Evolutionary conservation across 495 filamentous ascomycete species (phyloP), one percentile per base, ranked within the genome.

Genomic region (Penicillium steckii): DNA sequence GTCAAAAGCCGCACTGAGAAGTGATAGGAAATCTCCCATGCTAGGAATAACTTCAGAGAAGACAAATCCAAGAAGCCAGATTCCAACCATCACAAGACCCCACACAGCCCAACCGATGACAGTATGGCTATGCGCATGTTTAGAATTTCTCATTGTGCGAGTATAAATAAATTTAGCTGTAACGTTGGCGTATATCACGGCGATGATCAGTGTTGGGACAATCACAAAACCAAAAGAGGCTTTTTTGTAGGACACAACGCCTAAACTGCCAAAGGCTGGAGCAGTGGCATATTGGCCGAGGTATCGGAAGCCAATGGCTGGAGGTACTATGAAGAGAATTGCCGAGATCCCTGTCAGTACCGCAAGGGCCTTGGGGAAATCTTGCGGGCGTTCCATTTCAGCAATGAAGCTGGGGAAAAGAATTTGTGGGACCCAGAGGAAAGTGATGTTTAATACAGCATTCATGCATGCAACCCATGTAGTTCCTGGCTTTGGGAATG

Each of bases 381-480:
- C 77, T 38, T 80, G 73, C 1, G 81, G 81, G 19, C 62, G 61
- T 51, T 78, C 71, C 80, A 84, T 83, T 58, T 84, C 81, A 3
- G 80, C 71, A 48, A 84, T 80, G 50, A 84, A 71, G 29, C 74
- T 76, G 21, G 80, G 80, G 59, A 84, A 83, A 59, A 81, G 73
- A 55, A 83, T 74, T 48, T 76, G 73, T 0, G 73, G 71, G 6
- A 78, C 71, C 72, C 72, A 76, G 57, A 76, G 64, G 53, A 71
- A 76, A 19, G 70, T 72, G 53, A 76, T 73, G 45, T 76, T 76
- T 2, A 74, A 44, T 3, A 76, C 71, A 15, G 73, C 75, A 50
- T 78, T 78, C 71, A 78, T 67, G 60, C 71, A 74, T 10, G 50
- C 60, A 6, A 78, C 67, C 65, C 68, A 78, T 8, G 68, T 75